Percentiles rank a stretch among this genome's conserved stretches.
Evolutionary conservation across 305 asterid genomes (phyloP).

Genomic region (Caryopteris hybrid): DNA sequence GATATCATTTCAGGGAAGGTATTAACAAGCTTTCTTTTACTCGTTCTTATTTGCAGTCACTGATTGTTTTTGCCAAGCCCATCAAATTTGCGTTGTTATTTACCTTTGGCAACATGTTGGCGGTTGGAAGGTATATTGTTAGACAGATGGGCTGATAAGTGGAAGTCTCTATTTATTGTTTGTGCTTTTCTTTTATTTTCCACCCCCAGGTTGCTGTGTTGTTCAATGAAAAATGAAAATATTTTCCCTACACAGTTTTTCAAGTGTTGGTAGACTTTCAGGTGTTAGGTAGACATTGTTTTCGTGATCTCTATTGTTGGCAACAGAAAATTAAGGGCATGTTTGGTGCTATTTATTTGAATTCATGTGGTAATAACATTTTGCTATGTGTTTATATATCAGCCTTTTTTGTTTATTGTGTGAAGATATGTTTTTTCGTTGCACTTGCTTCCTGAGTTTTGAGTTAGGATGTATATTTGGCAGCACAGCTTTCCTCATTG

Average conservation of each 20-base stretch:
- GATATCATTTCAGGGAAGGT: not conserved
- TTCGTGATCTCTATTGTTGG: not conserved
- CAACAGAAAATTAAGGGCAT: not conserved
- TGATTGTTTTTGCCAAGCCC: conserved; percentile 74
- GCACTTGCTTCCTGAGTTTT: conserved; percentile 21
- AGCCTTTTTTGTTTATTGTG: conserved; percentile 3
- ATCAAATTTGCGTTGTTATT: conserved; percentile 82
- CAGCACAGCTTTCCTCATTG: conserved; percentile 94
- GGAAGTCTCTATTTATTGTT: too few relatives aligned
- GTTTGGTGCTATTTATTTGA: not conserved
- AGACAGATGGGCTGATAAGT: not conserved
- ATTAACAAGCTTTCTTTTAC: conserved; percentile 9
- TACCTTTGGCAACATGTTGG: conserved; percentile 81
- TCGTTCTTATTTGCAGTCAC: conserved; percentile 51
- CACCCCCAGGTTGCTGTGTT: not conserved
- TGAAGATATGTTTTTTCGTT: conserved; percentile 9
- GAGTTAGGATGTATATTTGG: conserved; percentile 38
- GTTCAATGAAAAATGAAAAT: too few relatives aligned
- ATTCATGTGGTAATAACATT: not conserved
- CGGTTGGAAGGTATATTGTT: conserved; percentile 71
- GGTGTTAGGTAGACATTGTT: not conserved
- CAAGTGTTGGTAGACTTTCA: not conserved
- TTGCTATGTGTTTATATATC: too few relatives aligned
- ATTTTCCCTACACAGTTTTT: too few relatives aligned
- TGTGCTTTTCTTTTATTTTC: too few relatives aligned